Conservation (phyloP, 257 asterid genomes). For the Craterostigma plantagineum region DNA sequence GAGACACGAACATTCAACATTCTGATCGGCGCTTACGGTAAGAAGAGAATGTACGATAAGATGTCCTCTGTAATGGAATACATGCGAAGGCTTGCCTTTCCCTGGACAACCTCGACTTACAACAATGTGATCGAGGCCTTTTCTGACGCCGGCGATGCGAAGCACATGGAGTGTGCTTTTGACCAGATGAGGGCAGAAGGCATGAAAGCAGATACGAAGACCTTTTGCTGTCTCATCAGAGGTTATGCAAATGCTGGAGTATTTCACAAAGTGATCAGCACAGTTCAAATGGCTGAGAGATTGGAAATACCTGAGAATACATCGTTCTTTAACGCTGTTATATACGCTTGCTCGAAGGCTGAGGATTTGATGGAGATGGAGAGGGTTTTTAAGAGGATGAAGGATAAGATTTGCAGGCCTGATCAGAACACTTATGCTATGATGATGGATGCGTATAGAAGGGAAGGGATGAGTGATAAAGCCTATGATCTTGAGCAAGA, state of each 20-base stretch:
- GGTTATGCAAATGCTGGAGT: slow-evolving; percentile 80
- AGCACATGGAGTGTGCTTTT: slow-evolving; percentile 67
- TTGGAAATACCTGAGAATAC: slow-evolving; percentile 76
- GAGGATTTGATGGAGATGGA: slow-evolving; percentile 88
- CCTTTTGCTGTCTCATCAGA: slow-evolving; percentile 68
- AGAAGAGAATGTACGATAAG: slow-evolving; percentile 71
- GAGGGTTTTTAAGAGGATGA: slow-evolving; percentile 76
- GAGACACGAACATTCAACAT: slow-evolving; percentile 72
- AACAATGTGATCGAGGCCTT: slow-evolving; percentile 88
- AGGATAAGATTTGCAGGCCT: slow-evolving; percentile 43
- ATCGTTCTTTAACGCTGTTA: slow-evolving; percentile 61
- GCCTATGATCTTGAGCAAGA: slow-evolving; percentile 63
- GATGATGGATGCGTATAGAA: slow-evolving; percentile 65
- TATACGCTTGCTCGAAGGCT: slow-evolving; percentile 73
- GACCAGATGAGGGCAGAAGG: slow-evolving; percentile 80
- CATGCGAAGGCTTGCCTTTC: slow-evolving; percentile 82
- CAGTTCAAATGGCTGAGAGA: slow-evolving; percentile 61
- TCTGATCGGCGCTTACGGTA: slow-evolving; percentile 85
- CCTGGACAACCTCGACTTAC: slow-evolving; percentile 89
- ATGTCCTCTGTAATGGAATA: slow-evolving; percentile 94
- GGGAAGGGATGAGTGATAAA: slow-evolving; percentile 79
- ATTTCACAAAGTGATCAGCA: slow-evolving; percentile 64
- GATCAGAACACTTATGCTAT: slow-evolving; percentile 52
- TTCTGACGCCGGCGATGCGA: slow-evolving; percentile 67
- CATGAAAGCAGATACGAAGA: slow-evolving; percentile 67